Evolutionary conservation across 2,329 filamentous ascomycete genomes (phyloP).

Genomic region (Colletotrichum somersetense): DNA sequence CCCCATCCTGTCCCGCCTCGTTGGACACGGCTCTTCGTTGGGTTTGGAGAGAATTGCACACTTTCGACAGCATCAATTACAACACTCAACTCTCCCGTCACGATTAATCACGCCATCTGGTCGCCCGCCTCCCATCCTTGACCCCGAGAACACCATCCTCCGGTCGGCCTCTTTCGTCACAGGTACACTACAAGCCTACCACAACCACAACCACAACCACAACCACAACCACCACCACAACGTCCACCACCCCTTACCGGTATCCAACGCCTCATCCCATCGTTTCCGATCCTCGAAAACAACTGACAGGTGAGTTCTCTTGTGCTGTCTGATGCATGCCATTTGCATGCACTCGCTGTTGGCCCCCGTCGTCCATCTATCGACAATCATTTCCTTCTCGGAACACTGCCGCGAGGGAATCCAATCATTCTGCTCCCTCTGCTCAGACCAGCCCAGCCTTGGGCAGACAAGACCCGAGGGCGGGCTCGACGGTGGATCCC

Average conservation of each 20-base stretch:
- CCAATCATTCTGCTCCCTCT: slow-evolving; percentile 20
- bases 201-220: slow-evolving; percentile 1
- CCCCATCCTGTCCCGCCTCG: slow-evolving; percentile 35
- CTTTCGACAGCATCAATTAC: slow-evolving; percentile 23
- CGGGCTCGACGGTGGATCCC: slow-evolving; percentile 26
- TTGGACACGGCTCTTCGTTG: slow-evolving; percentile 40
- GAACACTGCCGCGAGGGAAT: background rate
- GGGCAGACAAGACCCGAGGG: slow-evolving; percentile 17
- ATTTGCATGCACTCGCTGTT: background rate
- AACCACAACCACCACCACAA: slow-evolving; percentile 5
- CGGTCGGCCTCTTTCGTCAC: slow-evolving; percentile 39
- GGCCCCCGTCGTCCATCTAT: background rate
- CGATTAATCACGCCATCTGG: slow-evolving; percentile 22
- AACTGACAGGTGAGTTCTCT: slow-evolving; percentile 19
- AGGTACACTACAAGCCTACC: slow-evolving; percentile 17
- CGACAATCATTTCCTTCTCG: slow-evolving; percentile 6
- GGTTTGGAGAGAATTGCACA: slow-evolving; percentile 19
- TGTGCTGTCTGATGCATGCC: background rate
- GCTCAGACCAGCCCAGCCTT: slow-evolving; percentile 32
- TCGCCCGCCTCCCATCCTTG: slow-evolving; percentile 23
- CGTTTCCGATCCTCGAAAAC: slow-evolving; percentile 32
- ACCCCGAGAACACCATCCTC: slow-evolving; percentile 6
- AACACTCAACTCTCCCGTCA: slow-evolving; percentile 10
- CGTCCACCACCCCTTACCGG: background rate
- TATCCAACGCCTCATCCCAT: slow-evolving; percentile 39